Conservation (phyloP, 2,329 filamentous ascomycete species). For the Xenosphaeropsis pyriputrescens region DNA sequence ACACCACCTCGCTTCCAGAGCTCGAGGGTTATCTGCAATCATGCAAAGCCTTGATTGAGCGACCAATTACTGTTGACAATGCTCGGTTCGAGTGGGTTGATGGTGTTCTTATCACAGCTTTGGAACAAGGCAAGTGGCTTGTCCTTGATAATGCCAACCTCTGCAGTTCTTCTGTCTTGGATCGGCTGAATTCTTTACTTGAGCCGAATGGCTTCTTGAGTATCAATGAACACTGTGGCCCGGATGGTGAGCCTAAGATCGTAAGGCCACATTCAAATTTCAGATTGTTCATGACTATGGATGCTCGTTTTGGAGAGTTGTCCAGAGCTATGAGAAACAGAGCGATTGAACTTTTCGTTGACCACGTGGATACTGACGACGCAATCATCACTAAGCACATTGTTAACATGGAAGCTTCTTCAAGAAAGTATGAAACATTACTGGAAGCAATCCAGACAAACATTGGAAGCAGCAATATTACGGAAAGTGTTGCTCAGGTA, state of each 20-base stretch:
- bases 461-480: constrained; percentile 1
- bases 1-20: constrained; percentile 25
- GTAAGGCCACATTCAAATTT: constrained; percentile 77
- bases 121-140: constrained; percentile 80
- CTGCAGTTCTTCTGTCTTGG: constrained; percentile 87
- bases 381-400: not conserved
- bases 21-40: constrained; percentile 10
- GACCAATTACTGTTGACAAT: constrained; percentile 44
- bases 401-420: constrained; percentile 8
- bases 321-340: constrained; percentile 95
- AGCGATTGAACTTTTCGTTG: constrained; percentile 76
- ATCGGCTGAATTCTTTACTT: constrained; percentile 84
- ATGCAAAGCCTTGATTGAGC: constrained; percentile 27
- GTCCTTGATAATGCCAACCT: constrained; percentile 95
- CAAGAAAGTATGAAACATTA: constrained; percentile 14
- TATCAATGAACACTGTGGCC: constrained; percentile 83
- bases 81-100: constrained; percentile 94
- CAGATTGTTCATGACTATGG: constrained; percentile 85
- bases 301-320: constrained; percentile 81
- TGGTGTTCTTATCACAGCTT: constrained; percentile 75
- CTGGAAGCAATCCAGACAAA: constrained; percentile 5
- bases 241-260: constrained; percentile 66
- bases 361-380: constrained; percentile 12
- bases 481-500: constrained; percentile 7
- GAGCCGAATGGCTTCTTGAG: constrained; percentile 80